Evolutionary conservation across 768 basidiomycete genomes (phyloP).

Genomic region (Calocybe indica): DNA sequence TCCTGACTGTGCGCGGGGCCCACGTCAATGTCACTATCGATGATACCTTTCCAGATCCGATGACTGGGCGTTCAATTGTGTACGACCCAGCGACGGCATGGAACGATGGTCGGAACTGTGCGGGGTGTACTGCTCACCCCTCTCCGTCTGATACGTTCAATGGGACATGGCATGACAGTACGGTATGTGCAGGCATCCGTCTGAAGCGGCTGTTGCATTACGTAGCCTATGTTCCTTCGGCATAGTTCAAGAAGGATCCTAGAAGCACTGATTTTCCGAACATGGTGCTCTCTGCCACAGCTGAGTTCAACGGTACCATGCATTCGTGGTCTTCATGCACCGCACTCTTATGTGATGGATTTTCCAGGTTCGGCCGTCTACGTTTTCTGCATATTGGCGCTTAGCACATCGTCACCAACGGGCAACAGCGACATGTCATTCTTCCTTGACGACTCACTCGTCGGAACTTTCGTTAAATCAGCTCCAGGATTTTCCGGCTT

Average conservation of each 20-base stretch:
- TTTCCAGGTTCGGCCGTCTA: conserved; percentile 31
- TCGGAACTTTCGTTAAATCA: conserved; percentile 17
- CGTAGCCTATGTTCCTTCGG: background rate
- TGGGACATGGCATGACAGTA: conserved; percentile 27
- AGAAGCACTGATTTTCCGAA: conserved; percentile 13
- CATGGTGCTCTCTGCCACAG: conserved; percentile 18
- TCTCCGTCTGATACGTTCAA: conserved; percentile 10
- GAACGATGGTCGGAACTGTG: conserved; percentile 18
- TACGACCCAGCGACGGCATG: conserved; percentile 25
- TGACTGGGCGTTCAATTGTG: conserved; percentile 18
- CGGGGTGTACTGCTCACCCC: conserved; percentile 17
- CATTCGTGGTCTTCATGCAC: background rate
- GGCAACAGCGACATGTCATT: conserved; percentile 30
- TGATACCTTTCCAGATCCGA: conserved; percentile 25
- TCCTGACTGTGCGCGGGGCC: no score
- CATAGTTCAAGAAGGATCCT: conserved; percentile 13
- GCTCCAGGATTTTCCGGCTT: conserved; percentile 13
- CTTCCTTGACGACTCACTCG: conserved; percentile 21
- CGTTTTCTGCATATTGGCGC: conserved; percentile 27
- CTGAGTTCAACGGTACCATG: conserved; percentile 24
- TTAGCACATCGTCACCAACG: conserved; percentile 12
- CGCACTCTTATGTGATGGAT: conserved; percentile 1
- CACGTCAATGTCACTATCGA: conserved; percentile 32
- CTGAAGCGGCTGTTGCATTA: background rate
- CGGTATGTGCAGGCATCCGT: no score